Evolutionary conservation across 2,329 filamentous ascomycete species (phyloP).

Genomic region (Pseudofabraea citricarpa): DNA sequence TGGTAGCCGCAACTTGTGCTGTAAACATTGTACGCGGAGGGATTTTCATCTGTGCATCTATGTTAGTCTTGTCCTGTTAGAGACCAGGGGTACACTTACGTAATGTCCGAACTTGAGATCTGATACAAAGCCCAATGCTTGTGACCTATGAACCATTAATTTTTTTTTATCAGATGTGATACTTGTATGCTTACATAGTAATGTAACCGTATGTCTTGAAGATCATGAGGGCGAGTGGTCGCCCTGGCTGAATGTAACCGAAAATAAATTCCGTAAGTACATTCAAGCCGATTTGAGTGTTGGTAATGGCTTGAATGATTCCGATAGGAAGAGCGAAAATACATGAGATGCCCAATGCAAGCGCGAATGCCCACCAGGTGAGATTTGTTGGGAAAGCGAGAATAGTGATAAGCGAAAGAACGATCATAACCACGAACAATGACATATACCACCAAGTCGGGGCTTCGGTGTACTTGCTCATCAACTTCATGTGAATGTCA

Average conservation of each 20-base stretch:
- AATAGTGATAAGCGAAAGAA: conserved; percentile 32
- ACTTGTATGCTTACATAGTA: conserved; percentile 63
- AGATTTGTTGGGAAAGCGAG: conserved; percentile 59
- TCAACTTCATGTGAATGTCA: conserved; percentile 49
- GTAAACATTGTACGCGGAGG: conserved; percentile 64
- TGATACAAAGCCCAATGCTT: conserved; percentile 41
- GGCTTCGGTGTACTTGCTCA: conserved; percentile 50
- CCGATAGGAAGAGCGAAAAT: conserved; percentile 62
- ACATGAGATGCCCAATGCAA: conserved; percentile 60
- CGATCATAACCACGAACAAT: conserved; percentile 42
- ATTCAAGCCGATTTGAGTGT: conserved; percentile 67
- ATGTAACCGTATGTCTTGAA: conserved; percentile 73
- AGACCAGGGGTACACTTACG: background rate
- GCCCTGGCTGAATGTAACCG: conserved; percentile 68
- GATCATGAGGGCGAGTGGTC: conserved; percentile 70
- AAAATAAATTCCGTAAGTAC: conserved; percentile 70
- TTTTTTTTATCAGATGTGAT: too few species aligned
- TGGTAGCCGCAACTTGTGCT: conserved; percentile 60
- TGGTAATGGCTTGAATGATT: conserved; percentile 66
- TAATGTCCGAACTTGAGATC: conserved; percentile 49
- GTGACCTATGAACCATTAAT: conserved; percentile 25
- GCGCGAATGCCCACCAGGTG: conserved; percentile 58
- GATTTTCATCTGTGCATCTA: conserved; percentile 40
- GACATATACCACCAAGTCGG: conserved; percentile 53
- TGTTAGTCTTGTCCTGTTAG: background rate